Base-by-base conservation (phyloP, 2,329 filamentous ascomycete genomes). In the Magnaporthiopsis poae region DNA sequence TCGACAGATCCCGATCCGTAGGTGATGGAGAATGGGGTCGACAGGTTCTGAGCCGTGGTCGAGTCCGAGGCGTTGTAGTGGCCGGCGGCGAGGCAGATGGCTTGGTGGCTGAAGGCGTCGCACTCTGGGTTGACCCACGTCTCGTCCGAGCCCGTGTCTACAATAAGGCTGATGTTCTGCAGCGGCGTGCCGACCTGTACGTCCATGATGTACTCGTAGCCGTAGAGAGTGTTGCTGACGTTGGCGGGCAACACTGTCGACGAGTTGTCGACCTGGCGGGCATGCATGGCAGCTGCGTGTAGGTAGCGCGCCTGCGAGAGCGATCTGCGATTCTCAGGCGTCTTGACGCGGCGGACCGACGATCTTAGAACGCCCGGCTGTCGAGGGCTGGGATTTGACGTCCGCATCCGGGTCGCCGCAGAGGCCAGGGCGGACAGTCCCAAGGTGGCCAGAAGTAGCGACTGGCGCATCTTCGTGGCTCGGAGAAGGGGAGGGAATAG, bases 121-220 rank as follows among this genome's bases (percentile, higher is more conserved):
- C 71, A 72, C 29, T 67, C 63, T 12, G 71, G 71, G 62, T 69
- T 68, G 65, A 80, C 73, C 79, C 79, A 80, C 21, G 77, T 75
- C 71, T 80, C 78, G 7, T 75, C 76, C 65, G 77, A 79, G 27
- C 79, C 79, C 1, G 78, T 80, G 72, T 80, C 78, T 63, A 80
- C 76, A 69, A 78, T 75, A 65, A 80, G 68, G 29, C 69, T 72
- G 35, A 79, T 68, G 1, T 68, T 65, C 68, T 80, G 78, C 12
- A 72, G 69, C 1, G 78, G 78, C 18, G 75, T 77, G 7, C 79
- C 79, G 39, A 80, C 52, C 11, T 27, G 46, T 21, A 67, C 60
- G 18, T 65, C 64, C 12, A 65, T 35, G 35, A 65, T 61, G 60
- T 65, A 65, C 25, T 65, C 59, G 18, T 65, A 65, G n/a, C 64